phyloP scores from a whole-genome alignment of 2,329 filamentous ascomycete species.

The Fusarium hainanense region DNA sequence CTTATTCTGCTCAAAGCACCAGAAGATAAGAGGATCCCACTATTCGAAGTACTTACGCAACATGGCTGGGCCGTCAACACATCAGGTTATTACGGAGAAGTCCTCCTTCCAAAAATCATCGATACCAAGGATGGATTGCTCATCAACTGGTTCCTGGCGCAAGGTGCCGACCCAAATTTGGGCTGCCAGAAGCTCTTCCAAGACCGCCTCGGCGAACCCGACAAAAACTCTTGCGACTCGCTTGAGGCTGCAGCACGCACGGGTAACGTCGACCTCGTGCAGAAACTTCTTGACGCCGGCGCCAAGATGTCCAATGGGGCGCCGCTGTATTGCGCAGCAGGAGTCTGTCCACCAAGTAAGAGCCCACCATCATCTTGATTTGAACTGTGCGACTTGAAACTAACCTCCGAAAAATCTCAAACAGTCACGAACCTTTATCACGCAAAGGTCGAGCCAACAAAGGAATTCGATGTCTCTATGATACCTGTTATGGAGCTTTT shows the following conservation, averaged over 20 bases:
- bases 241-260: conserved; percentile 23
- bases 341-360: neutral
- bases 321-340: conserved; percentile 33
- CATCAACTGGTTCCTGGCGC: conserved; percentile 37
- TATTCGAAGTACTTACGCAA: conserved; percentile 23
- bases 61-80: conserved; percentile 34
- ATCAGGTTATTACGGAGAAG: conserved; percentile 22
- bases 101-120: conserved; percentile 22
- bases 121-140: neutral
- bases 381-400: neutral
- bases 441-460: neutral
- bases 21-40: neutral
- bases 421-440: neutral
- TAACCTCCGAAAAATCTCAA: neutral
- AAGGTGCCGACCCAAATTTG: conserved; percentile 37
- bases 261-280: conserved; percentile 8
- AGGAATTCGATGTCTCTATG: conserved; percentile 16
- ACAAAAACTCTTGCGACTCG: conserved; percentile 19
- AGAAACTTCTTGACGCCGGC: conserved; percentile 29
- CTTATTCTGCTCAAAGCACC: conserved; percentile 21
- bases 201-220: conserved; percentile 23
- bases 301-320: conserved; percentile 26
- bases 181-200: conserved; percentile 17
- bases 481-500: conserved; percentile 33
- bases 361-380: neutral